Base-by-base conservation (phyloP, 1,284 basidiomycete genomes). In the Takashimella tepidaria region DNA sequence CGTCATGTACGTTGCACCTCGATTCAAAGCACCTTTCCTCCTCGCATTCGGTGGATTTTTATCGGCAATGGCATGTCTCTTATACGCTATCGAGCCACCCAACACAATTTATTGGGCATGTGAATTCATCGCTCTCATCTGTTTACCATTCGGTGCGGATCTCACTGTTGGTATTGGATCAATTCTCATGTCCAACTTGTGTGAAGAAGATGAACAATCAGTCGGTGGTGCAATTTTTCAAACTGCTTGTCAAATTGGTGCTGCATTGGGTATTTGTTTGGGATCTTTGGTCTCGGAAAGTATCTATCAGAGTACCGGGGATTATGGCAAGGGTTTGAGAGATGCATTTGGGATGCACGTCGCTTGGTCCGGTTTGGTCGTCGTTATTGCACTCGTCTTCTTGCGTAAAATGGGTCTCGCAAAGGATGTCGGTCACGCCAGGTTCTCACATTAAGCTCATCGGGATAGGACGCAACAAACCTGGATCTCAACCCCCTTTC, bases 111-210 rank as follows among this genome's bases (percentile, higher is more conserved):
- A 72, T 55, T 73, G 71, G 71, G 58, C 59, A 4, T 59, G 54
- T 37, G 61, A 60, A 41, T 69, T 72, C 49, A 45, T 70, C 16
- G 58, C 61, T 2, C 58, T 54, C 40, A 57, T 68, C 31, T 58
- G 66, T 43, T 56, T 62, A 5, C 65, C 67, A 4, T 68, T 67
- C 44, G 67, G 69, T 3, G 60, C 63, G 3, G 66, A 68, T 55
- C 56, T 69, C 23, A 68, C 62, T 3, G 58, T 65, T 11, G 66
- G 62, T 8, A 60, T 68, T 10, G 69, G 69, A 0, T 63, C 58
- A 1, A 59, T 71, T 47, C 53, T 69, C 45, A 66, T 71, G 48
- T 68, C 66, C 41, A 70, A 68, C 53, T 51, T 68, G 41, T 63
- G 56, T 41, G 46, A 51, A 19, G 62, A 64, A 60, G 58, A 67